Evolutionary conservation across 306 rosid species (phyloP), one percentile per base, ranked within the genome.

Genomic region (Dalbergia cultrata): DNA sequence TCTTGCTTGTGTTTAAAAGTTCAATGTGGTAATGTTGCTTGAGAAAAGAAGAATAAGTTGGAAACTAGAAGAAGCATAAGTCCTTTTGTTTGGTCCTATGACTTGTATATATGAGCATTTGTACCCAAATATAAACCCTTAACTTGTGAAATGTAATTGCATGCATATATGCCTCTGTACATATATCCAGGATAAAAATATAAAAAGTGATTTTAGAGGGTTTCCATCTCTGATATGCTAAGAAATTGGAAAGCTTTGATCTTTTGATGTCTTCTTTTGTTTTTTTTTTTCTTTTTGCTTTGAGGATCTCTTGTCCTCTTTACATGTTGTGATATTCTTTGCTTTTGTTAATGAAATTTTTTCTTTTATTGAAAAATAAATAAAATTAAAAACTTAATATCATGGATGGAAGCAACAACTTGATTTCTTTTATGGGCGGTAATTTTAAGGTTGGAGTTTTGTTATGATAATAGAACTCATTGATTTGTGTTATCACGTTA

Each of bases 31-130:
- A 34, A 45, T 26, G 49, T 62, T 60, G 45, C 70, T 60, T 34
- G 3, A 62, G 72, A 76, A 43, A 7, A 75, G 61, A 65, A 33
- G 19, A 45, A 53, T 21, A 11, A 45, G 54, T 60, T 79, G 47
- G 16, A 0, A 14, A 9, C 58, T 39, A 9, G 7, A 50, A n/a
- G 13, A 14, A 4, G 1, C 1, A 19, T 14, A 13, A 5, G 8
- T 16, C 50, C 26, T 11, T 62, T 56, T 34, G 50, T 67, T 57
- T 56, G 50, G n/a, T 68, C n/a, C 7, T 68, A 43, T 14, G 44
- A 67, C 69, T 49, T 62, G 58, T 52, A 22, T 41, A 9, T 45
- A 16, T 45, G 39, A 33, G 45, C 6, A 37, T 66, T 39, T 53
- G 13, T 39, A 9, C 3, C 12, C 67, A 37, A 66, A 14, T 21